These are phyloP conservation scores for Arachis hypogaea DNA, from an alignment of 306 rosid genomes.

Conservation along the genomic window DNA sequence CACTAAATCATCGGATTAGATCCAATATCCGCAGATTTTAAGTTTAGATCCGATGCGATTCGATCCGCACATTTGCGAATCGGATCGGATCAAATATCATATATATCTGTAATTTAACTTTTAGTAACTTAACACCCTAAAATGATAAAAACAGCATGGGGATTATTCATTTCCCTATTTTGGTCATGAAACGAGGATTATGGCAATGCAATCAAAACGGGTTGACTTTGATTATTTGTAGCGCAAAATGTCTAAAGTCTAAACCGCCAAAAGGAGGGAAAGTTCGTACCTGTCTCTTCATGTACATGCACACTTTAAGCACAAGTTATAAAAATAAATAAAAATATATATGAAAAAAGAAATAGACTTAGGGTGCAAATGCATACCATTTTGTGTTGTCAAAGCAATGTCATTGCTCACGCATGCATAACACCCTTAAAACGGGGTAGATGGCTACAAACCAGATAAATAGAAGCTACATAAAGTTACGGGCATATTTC, in stretches of 20 bases:
- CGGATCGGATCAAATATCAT: too few species aligned
- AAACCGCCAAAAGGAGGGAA: slow-evolving; percentile 23
- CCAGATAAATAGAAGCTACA: not conserved
- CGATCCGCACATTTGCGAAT: too few species aligned
- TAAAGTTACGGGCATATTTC: too few species aligned
- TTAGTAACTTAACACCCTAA: not conserved
- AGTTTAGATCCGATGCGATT: too few species aligned
- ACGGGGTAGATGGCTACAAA: slow-evolving; percentile 1
- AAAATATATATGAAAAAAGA: not conserved
- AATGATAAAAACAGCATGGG: not conserved
- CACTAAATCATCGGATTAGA: too few species aligned
- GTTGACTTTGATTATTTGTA: slow-evolving; percentile 33
- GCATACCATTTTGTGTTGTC: not conserved
- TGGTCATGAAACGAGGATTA: slow-evolving; percentile 10
- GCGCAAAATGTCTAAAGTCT: not conserved
- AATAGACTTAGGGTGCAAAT: not conserved
- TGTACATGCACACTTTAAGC: slow-evolving; percentile 2
- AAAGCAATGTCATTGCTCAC: not conserved
- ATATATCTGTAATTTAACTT: not conserved
- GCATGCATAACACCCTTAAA: not conserved
- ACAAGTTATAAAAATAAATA: not conserved
- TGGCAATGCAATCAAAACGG: slow-evolving; percentile 16
- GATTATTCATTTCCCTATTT: slow-evolving; percentile 12
- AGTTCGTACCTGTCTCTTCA: slow-evolving; percentile 1
- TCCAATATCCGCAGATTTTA: too few species aligned